Percentiles rank a stretch among this genome's conserved stretches.
These are phyloP conservation scores for Laguncularia racemosa DNA, from an alignment of 345 rosid genomes.

Conservation along the genomic window DNA sequence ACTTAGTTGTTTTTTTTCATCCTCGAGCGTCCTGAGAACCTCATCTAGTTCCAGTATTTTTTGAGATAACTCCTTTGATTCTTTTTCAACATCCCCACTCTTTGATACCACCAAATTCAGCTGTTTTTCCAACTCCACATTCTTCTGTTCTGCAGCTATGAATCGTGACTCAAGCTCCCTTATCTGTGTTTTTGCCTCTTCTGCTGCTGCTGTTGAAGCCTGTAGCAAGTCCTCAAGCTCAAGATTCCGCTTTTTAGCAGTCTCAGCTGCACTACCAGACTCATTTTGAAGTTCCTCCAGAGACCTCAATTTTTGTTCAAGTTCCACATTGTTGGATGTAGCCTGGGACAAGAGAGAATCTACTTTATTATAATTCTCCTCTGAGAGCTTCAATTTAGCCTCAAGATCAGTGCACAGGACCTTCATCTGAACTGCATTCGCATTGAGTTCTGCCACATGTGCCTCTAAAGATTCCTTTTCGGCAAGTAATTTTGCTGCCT, in stretches of 20 bases:
- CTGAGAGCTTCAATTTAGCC: slow-evolving; percentile 56
- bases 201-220: slow-evolving; percentile 55
- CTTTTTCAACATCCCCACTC: slow-evolving; percentile 48
- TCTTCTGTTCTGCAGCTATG: slow-evolving; percentile 63
- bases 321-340: slow-evolving; percentile 56
- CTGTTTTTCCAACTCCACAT: slow-evolving; percentile 68
- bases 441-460: slow-evolving; percentile 39
- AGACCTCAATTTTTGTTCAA: slow-evolving; percentile 65
- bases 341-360: slow-evolving; percentile 74
- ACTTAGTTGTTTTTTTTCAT: slow-evolving; percentile 44
- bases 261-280: slow-evolving; percentile 53
- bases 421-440: slow-evolving; percentile 31
- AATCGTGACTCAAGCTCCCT: slow-evolving; percentile 60
- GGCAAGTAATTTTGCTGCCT: slow-evolving; percentile 20
- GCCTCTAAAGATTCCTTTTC: slow-evolving; percentile 65
- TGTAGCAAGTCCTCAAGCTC: slow-evolving; percentile 59
- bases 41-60: slow-evolving; percentile 47
- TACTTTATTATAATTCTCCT: slow-evolving; percentile 49
- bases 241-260: slow-evolving; percentile 59
- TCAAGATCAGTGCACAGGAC: slow-evolving; percentile 47
- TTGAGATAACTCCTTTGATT: slow-evolving; percentile 42
- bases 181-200: slow-evolving; percentile 52
- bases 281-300: slow-evolving; percentile 56
- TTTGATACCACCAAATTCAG: slow-evolving; percentile 41
- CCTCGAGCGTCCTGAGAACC: slow-evolving; percentile 44